Conservation (phyloP, 2,329 filamentous ascomycete genomes). For the Elsinoe fawcettii region DNA sequence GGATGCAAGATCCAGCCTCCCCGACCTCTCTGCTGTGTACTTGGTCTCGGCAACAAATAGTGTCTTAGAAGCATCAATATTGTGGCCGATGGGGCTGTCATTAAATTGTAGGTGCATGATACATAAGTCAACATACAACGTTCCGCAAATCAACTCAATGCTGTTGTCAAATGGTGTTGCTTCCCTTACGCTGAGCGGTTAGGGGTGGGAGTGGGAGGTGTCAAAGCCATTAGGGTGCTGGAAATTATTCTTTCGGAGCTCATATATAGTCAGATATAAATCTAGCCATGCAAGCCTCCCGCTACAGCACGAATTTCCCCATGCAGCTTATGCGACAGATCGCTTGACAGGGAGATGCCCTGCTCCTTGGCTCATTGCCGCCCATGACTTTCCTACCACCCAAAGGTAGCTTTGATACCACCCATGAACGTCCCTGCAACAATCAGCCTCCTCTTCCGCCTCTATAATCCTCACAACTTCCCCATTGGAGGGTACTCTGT, state of each 20-base stretch:
- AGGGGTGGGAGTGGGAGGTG: background rate
- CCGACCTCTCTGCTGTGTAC: background rate
- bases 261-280: background rate
- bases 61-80: no score
- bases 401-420: slow-evolving; percentile 26
- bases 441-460: slow-evolving; percentile 7
- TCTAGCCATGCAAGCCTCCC: background rate
- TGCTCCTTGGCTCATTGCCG: no score
- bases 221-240: slow-evolving; percentile 1
- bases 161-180: no score
- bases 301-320: no score
- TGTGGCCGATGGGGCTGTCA: no score
- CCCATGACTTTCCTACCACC: slow-evolving; percentile 18
- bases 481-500: slow-evolving; percentile 18
- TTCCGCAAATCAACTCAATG: no score
- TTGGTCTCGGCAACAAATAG: background rate
- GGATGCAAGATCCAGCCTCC: background rate
- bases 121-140: no score
- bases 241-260: no score
- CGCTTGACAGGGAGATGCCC: no score
- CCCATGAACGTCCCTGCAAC: slow-evolving; percentile 24
- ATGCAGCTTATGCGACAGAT: no score
- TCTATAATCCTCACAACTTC: background rate
- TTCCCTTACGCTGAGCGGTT: no score
- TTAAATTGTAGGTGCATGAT: no score